phyloP scores from a whole-genome alignment of 2,329 filamentous ascomycete genomes.

The Colletotrichum sp. region DNA sequence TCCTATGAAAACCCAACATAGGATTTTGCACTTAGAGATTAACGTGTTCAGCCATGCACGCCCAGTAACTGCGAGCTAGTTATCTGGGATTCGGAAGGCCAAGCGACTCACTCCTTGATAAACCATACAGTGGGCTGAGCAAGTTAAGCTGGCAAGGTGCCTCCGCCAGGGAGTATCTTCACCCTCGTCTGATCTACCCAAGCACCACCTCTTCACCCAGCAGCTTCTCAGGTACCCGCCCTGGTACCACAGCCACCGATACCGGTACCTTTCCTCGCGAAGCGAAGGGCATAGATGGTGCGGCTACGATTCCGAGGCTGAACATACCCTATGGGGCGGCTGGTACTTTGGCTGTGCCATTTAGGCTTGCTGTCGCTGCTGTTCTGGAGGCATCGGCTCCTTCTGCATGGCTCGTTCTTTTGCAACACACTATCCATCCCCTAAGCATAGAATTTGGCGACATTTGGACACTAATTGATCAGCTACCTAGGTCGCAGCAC shows the following conservation, averaged over 20 bases:
- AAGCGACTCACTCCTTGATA: not conserved
- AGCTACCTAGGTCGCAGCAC: not conserved
- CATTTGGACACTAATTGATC: not conserved
- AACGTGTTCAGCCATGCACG: not conserved
- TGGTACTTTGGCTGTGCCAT: not conserved
- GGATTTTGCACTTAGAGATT: not conserved
- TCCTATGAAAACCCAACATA: not conserved
- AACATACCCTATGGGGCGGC: fast-evolving
- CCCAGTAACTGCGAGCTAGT: not conserved
- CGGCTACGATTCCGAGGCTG: not conserved
- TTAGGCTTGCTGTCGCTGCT: not conserved
- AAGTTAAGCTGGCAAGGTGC: not conserved
- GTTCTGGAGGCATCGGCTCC: not conserved
- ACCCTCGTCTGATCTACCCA: not conserved
- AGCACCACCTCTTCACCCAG: not conserved
- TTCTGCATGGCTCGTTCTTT: not conserved
- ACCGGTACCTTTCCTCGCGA: not conserved
- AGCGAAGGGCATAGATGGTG: not conserved
- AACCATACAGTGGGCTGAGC: not conserved
- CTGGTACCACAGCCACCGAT: not conserved
- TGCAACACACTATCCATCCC: not conserved
- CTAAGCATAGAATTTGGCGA: not conserved
- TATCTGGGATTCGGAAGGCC: not conserved
- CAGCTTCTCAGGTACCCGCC: not conserved
- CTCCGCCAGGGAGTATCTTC: not conserved